phyloP scores from a whole-genome alignment of 1,284 basidiomycete genomes.

The Rhodotorula mucilaginosa region DNA sequence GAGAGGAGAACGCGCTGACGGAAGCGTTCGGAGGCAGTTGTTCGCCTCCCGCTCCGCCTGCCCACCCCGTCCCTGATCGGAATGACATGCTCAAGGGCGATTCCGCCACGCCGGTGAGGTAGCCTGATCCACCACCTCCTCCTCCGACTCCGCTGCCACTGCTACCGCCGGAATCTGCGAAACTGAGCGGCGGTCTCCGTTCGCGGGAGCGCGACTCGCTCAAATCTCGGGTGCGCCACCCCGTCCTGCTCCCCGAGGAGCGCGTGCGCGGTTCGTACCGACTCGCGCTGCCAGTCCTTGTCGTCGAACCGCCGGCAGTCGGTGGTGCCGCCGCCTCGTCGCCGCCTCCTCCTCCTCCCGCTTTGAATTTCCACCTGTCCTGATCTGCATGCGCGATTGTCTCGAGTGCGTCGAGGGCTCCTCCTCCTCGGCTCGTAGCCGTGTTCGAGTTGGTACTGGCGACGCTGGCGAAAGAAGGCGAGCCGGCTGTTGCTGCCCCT shows the following conservation, averaged over 20 bases:
- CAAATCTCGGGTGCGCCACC: conserved; percentile 17
- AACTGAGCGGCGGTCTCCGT: conserved; percentile 1
- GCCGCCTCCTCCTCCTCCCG: too few relatives aligned
- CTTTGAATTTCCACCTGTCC: too few relatives aligned
- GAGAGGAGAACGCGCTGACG: conserved; percentile 15
- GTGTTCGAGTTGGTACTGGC: not conserved
- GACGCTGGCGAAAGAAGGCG: not conserved
- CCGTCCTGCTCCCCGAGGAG: not conserved
- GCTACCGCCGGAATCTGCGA: conserved; percentile 5
- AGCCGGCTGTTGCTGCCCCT: not conserved
- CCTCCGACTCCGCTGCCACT: not conserved
- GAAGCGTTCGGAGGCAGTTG: conserved; percentile 24
- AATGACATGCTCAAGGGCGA: conserved; percentile 5
- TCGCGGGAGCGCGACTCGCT: conserved; percentile 24
- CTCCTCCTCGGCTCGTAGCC: not conserved
- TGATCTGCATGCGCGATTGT: conserved; percentile 19
- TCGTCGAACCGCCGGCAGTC: too few relatives aligned
- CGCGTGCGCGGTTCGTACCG: not conserved
- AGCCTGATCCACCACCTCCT: not conserved
- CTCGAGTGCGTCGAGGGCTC: conserved; percentile 26
- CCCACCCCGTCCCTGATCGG: not conserved
- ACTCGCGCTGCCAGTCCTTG: not conserved
- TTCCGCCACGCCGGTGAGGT: not conserved
- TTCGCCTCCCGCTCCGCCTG: conserved; percentile 8
- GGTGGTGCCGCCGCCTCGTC: too few relatives aligned